Conservation (phyloP, 2,329 filamentous ascomycete genomes). For the Magnaporthiopsis poae region DNA sequence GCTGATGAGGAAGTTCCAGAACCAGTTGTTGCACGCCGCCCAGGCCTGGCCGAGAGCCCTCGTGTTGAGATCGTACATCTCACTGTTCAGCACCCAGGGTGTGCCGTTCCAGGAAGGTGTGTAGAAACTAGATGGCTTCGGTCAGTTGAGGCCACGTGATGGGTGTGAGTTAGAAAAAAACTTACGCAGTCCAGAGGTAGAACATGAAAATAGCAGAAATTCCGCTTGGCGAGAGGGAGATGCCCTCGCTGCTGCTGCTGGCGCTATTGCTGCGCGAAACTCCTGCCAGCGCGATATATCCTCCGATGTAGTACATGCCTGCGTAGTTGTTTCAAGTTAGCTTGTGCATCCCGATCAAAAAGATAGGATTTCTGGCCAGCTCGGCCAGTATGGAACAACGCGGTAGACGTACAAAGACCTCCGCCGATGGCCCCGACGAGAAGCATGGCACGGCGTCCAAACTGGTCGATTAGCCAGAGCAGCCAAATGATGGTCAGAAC, state of each 20-base stretch:
- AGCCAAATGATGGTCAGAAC: slow-evolving; percentile 59
- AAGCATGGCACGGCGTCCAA: slow-evolving; percentile 47
- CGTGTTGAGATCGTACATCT: slow-evolving; percentile 66
- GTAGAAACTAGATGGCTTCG: slow-evolving; percentile 38
- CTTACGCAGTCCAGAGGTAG: slow-evolving; percentile 56
- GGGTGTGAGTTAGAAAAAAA: neutral
- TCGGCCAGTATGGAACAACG: neutral
- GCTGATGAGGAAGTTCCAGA: slow-evolving; percentile 60
- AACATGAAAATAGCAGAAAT: slow-evolving; percentile 61
- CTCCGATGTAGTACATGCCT: slow-evolving; percentile 38
- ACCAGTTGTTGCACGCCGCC: slow-evolving; percentile 63
- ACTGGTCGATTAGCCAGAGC: slow-evolving; percentile 55
- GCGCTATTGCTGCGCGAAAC: slow-evolving; percentile 10
- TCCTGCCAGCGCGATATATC: slow-evolving; percentile 43
- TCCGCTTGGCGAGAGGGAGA: slow-evolving; percentile 25
- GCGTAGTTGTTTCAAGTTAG: neutral
- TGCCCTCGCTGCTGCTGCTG: no score
- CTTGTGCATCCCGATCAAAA: neutral
- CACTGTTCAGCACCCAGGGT: slow-evolving; percentile 65
- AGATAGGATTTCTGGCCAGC: neutral
- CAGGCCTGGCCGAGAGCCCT: slow-evolving; percentile 59
- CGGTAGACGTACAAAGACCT: slow-evolving; percentile 4
- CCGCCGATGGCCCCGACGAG: slow-evolving; percentile 52
- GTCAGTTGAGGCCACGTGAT: neutral
- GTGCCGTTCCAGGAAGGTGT: slow-evolving; percentile 64